Conservation (phyloP, 2,329 filamentous ascomycete genomes). For the Aspergillus arachidicola region DNA sequence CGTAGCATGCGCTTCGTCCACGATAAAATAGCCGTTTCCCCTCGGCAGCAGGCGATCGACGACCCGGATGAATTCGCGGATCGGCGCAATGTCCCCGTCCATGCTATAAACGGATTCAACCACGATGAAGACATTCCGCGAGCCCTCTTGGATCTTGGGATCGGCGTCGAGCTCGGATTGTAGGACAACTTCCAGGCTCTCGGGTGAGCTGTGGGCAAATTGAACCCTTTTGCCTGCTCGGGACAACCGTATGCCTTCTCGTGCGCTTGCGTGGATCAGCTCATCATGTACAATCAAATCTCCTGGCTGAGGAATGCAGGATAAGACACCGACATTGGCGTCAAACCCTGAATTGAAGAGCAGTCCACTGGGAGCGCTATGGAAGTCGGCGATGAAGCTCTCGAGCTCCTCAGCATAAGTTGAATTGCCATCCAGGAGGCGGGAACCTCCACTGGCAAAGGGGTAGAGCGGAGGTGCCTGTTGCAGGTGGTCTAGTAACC, state of each 20-base stretch:
- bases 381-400: constrained; percentile 60
- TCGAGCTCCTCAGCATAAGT: constrained; percentile 63
- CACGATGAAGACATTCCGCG: constrained; percentile 64
- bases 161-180: constrained; percentile 33
- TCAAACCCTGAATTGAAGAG: constrained; percentile 69
- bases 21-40: constrained; percentile 58
- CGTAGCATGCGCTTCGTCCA: constrained; percentile 60
- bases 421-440: constrained; percentile 68
- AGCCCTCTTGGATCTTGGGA: constrained; percentile 37
- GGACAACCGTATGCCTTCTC: constrained; percentile 73
- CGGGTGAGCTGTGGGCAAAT: constrained; percentile 53
- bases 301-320: constrained; percentile 60
- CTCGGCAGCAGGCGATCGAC: constrained; percentile 59
- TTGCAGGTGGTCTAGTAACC: constrained; percentile 53
- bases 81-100: constrained; percentile 74
- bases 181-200: constrained; percentile 43
- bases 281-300: constrained; percentile 73
- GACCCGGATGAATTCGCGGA: constrained; percentile 61
- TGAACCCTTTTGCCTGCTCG: constrained; percentile 52
- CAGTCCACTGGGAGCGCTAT: constrained; percentile 59
- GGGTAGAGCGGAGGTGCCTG: constrained; percentile 39
- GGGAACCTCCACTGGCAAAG: constrained; percentile 61
- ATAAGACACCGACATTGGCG: constrained; percentile 67
- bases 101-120: constrained; percentile 78
- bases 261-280: constrained; percentile 74